These are phyloP conservation scores for Nemania diffusa DNA, from an alignment of 2,329 filamentous ascomycete genomes.

Conservation along the genomic window DNA sequence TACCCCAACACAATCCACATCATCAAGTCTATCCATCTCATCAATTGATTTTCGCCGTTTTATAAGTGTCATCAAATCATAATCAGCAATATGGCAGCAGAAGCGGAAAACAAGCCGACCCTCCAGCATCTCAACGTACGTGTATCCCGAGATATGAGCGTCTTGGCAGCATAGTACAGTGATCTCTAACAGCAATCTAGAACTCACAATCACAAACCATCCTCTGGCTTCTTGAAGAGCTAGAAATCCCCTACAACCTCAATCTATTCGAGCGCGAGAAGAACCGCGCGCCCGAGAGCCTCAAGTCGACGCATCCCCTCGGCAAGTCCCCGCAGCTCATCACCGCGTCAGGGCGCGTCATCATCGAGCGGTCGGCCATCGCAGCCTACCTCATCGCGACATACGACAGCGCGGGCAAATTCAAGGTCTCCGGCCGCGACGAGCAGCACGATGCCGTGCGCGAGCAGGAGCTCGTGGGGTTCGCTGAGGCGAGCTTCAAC, in stretches of 20 bases:
- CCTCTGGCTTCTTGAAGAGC: slow-evolving; percentile 41
- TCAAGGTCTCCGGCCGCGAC: slow-evolving; percentile 31
- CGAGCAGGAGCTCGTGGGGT: slow-evolving; percentile 38
- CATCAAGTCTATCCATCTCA: neutral
- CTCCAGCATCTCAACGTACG: slow-evolving; percentile 33
- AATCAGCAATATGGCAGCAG: slow-evolving; percentile 26
- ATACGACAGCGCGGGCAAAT: slow-evolving; percentile 36
- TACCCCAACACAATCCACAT: neutral
- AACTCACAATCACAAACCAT: slow-evolving; percentile 40
- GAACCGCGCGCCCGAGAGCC: slow-evolving; percentile 34
- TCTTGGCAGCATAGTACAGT: neutral
- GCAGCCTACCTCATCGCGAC: slow-evolving; percentile 39
- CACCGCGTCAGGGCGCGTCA: slow-evolving; percentile 33
- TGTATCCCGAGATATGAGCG: neutral
- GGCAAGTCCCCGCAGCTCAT: slow-evolving; percentile 40
- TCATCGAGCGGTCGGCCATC: slow-evolving; percentile 40
- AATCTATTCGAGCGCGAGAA: slow-evolving; percentile 33
- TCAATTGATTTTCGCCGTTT: neutral
- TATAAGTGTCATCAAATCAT: neutral
- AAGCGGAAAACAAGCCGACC: slow-evolving; percentile 29
- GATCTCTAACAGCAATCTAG: slow-evolving; percentile 1
- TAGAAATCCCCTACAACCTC: slow-evolving; percentile 40
- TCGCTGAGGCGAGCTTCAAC: slow-evolving; percentile 32
- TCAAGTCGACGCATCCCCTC: slow-evolving; percentile 39
- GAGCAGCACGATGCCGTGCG: slow-evolving; percentile 33